Percentiles rank a stretch among this genome's conserved stretches.
Conservation (phyloP, 2,329 filamentous ascomycete genomes). For the Curvularia sp. region DNA sequence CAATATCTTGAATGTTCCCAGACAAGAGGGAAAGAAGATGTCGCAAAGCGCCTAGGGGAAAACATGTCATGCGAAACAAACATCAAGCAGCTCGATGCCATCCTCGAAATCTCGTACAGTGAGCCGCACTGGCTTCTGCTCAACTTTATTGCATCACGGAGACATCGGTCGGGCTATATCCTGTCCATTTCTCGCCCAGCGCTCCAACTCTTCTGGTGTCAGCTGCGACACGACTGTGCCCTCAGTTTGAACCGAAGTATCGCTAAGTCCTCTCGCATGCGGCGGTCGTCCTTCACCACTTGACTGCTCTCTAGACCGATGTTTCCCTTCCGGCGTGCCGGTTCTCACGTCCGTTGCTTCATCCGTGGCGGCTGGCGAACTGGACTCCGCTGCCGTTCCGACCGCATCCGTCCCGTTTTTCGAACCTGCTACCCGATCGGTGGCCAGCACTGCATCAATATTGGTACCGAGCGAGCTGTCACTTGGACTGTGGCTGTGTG, state of each 20-base stretch:
- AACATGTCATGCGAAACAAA: not conserved
- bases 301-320: conserved; percentile 3
- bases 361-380: conserved; percentile 2
- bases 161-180: conserved; percentile 24
- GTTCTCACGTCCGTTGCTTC: conserved; percentile 1
- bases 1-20: conserved; percentile 17
- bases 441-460: conserved; percentile 39
- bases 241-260: conserved; percentile 43
- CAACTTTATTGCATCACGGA: conserved; percentile 9
- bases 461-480: conserved; percentile 35
- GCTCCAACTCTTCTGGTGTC: conserved; percentile 42
- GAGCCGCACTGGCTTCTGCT: not conserved
- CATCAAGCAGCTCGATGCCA: not conserved
- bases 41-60: not conserved
- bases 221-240: conserved; percentile 46
- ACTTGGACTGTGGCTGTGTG: conserved; percentile 37
- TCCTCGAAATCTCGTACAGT: not conserved
- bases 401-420: not conserved
- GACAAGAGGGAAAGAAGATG: not conserved
- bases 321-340: not conserved
- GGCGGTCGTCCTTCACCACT: conserved; percentile 35
- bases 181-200: conserved; percentile 29
- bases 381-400: not conserved
- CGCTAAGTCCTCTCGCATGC: conserved; percentile 42
- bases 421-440: conserved; percentile 11